Evolutionary conservation across 2,329 filamentous ascomycete species (phyloP).

Genomic region (Botryotinia convoluta): DNA sequence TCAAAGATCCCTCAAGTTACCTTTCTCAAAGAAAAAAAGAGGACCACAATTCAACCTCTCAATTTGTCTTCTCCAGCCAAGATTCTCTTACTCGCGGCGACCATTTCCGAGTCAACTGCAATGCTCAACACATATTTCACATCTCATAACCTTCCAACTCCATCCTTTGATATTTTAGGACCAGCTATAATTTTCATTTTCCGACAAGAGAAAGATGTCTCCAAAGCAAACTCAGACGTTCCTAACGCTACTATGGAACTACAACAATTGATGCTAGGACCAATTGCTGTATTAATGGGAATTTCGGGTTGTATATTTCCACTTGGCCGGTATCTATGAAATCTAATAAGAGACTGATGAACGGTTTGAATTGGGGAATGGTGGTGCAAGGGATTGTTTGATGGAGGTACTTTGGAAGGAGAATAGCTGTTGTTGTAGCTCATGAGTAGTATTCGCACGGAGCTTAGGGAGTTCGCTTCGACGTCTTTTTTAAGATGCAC

Average conservation of each 20-base stretch:
- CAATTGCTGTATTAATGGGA: too few relatives aligned
- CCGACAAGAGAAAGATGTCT: too few relatives aligned
- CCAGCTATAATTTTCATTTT: background rate
- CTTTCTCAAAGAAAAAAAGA: background rate
- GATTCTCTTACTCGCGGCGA: background rate
- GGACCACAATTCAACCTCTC: background rate
- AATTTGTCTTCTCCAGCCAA: slow-evolving; percentile 1
- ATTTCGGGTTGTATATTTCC: too few relatives aligned
- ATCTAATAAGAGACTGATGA: background rate
- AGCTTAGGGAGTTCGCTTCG: background rate
- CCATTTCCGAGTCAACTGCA: background rate
- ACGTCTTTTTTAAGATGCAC: background rate
- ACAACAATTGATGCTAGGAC: too few relatives aligned
- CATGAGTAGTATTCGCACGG: background rate
- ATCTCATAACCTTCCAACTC: background rate
- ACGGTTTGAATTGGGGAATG: background rate
- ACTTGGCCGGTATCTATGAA: too few relatives aligned
- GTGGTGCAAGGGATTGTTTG: background rate
- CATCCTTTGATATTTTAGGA: background rate
- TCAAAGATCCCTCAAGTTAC: background rate
- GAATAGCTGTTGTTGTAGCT: background rate
- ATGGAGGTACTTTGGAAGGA: background rate
- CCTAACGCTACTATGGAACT: too few relatives aligned
- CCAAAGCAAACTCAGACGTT: too few relatives aligned
- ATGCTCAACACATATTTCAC: background rate